A percentile compares a stretch with the other conserved stretches of the same genome.
These are phyloP conservation scores for Neurospora sp. DNA, from an alignment of 495 filamentous ascomycete genomes.

Conservation along the genomic window DNA sequence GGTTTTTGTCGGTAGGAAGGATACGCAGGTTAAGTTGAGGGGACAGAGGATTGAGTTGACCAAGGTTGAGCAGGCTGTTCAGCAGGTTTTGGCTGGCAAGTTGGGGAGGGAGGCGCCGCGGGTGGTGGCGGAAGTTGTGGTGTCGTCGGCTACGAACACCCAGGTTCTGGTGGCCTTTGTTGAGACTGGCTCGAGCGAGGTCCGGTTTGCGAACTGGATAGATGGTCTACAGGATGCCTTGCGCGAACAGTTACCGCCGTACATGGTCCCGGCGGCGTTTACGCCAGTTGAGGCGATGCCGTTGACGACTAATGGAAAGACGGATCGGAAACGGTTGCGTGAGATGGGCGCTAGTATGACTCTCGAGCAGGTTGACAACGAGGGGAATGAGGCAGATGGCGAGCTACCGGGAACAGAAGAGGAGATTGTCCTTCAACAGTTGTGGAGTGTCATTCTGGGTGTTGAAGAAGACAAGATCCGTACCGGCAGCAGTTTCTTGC, in stretches of 20 bases:
- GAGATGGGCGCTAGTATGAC: not conserved
- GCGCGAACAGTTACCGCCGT: constrained; percentile 18
- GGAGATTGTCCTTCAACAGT: constrained; percentile 29
- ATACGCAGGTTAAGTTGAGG: constrained; percentile 32
- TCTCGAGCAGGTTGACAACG: constrained; percentile 3
- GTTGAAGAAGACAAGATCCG: constrained; percentile 25
- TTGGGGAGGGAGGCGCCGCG: constrained; percentile 2
- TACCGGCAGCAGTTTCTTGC: constrained; percentile 34
- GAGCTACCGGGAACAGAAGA: constrained; percentile 9
- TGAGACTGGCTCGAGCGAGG: not conserved
- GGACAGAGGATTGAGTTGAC: constrained; percentile 30
- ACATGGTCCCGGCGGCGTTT: constrained; percentile 50
- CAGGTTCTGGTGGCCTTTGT: not conserved
- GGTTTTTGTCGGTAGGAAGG: constrained; percentile 23
- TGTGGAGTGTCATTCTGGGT: constrained; percentile 38
- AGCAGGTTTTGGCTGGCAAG: constrained; percentile 3
- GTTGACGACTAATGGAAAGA: constrained; percentile 41
- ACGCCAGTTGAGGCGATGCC: constrained; percentile 43
- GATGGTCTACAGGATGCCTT: not conserved
- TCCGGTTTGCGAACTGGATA: not conserved
- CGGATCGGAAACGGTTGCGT: constrained; percentile 40
- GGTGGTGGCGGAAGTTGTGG: constrained; percentile 22
- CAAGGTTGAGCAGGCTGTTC: constrained; percentile 19
- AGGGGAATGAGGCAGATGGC: not conserved
- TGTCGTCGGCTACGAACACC: constrained; percentile 7